A percentile compares a stretch with the other conserved stretches of the same genome.
Conservation (phyloP, 495 filamentous ascomycete genomes). For the Durotheca rogersii region DNA sequence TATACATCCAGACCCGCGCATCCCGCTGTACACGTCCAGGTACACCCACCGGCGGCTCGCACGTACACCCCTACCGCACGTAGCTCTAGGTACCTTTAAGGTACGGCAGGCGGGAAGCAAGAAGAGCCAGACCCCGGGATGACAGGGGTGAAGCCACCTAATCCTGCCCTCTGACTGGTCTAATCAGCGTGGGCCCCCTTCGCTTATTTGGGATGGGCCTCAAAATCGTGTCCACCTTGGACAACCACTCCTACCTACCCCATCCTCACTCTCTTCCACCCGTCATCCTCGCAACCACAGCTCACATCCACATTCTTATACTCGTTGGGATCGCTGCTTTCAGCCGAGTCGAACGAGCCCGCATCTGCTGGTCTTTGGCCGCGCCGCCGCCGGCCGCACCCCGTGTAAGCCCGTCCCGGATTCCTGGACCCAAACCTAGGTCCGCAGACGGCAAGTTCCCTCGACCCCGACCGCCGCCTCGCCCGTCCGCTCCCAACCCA, state of each 20-base stretch:
- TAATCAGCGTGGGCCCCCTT: conserved; percentile 18
- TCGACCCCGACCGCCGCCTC: conserved; percentile 25
- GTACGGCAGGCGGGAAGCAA: conserved; percentile 29
- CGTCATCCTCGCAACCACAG: conserved; percentile 18
- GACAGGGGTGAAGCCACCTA: conserved; percentile 32
- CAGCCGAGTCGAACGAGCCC: conserved; percentile 31
- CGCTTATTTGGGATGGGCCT: conserved; percentile 39
- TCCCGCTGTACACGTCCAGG: too few species aligned
- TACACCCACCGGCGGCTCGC: too few species aligned
- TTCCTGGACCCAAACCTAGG: conserved; percentile 11
- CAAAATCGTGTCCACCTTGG: conserved; percentile 35
- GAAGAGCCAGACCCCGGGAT: conserved; percentile 36
- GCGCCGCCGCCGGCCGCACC: background rate
- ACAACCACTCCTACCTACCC: conserved; percentile 39
- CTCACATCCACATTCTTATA: conserved; percentile 34
- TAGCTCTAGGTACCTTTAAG: conserved; percentile 23
- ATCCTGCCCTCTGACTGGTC: conserved; percentile 29
- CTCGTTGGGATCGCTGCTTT: conserved; percentile 46
- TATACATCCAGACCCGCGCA: too few species aligned
- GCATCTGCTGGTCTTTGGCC: background rate
- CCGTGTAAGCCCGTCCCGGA: conserved; percentile 3
- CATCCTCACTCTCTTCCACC: conserved; percentile 28
- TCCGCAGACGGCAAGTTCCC: conserved; percentile 24
- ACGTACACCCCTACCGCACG: too few species aligned
- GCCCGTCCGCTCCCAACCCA: background rate